Conservation (phyloP, 371 early-diverging fungal genomes). For the Lichtheimia ornata region DNA sequence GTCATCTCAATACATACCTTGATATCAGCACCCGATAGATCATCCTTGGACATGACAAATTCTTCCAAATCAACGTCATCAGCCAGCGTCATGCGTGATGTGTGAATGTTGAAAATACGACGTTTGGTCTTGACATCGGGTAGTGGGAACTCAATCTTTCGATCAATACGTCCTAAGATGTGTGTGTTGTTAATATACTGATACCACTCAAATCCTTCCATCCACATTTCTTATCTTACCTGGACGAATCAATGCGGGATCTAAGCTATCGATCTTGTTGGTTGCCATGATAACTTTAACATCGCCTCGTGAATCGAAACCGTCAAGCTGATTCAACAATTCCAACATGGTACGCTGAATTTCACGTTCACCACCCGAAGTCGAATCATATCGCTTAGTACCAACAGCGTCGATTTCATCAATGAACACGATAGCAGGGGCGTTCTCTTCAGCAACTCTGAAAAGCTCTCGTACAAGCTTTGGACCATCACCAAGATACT, state of each 20-base stretch:
- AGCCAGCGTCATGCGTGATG: slow-evolving; percentile 96
- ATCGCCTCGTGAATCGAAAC: slow-evolving; percentile 99
- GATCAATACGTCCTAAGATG: slow-evolving; percentile 90
- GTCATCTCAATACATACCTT: slow-evolving; percentile 59
- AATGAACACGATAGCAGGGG: slow-evolving; percentile 99
- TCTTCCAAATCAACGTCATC: slow-evolving; percentile 98
- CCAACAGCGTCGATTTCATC: slow-evolving; percentile 99
- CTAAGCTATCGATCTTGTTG: slow-evolving; percentile 98
- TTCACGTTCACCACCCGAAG: slow-evolving; percentile 98
- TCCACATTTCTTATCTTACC: slow-evolving; percentile 44
- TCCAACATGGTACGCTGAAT: slow-evolving; percentile 99
- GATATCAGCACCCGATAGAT: slow-evolving; percentile 99
- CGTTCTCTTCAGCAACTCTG: slow-evolving; percentile 98
- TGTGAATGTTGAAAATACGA: slow-evolving; percentile 99
- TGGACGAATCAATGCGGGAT: slow-evolving; percentile 99
- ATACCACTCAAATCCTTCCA: neutral
- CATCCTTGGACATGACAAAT: slow-evolving; percentile 99
- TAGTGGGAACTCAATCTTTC: slow-evolving; percentile 99
- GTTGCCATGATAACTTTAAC: slow-evolving; percentile 99
- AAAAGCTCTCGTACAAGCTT: slow-evolving; percentile 99
- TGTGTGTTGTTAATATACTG: neutral
- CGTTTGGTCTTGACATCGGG: slow-evolving; percentile 99
- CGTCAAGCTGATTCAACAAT: slow-evolving; percentile 99
- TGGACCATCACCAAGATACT: slow-evolving; percentile 99
- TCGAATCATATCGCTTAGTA: slow-evolving; percentile 97